Base-by-base conservation (phyloP, 148 eudicot genomes). In the Rheum nobile region DNA sequence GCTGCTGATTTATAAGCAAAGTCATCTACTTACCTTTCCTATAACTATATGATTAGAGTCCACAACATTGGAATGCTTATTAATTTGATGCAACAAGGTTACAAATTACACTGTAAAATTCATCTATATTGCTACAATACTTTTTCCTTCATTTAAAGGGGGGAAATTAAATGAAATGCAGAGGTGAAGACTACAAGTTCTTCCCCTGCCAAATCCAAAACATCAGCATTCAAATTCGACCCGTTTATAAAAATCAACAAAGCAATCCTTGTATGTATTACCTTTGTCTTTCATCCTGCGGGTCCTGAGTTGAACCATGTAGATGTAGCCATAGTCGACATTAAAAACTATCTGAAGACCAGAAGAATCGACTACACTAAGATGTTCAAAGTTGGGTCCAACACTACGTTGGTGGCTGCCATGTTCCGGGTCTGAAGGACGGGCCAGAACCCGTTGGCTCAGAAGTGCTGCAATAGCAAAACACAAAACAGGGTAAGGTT, bases 361-460 rank as follows among this genome's bases (percentile, higher is more conserved):
- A 21, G 16, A 44, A 44, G 48, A 44, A 44, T 44, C 48, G 29
- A 21, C 21, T 54, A 29, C 29, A 24, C 12, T 31, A 29, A 28
- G 35, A 61, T 61, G 37, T 61, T 61, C 67, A 28, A 29, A 61
- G 35, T 61, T 11, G 67, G 37, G 67, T 61, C 67, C 17, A 12
- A 26, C 12, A 69, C 88, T 87, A 91, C 26, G 90, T 85, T 37
- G 98, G 98, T 16, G 98, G 98, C 81, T 90, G 90, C 98, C 98
- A 94, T 50, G 96, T 85, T 73, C 98, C 98, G 13, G 98, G 96
- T 79, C 80, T 87, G 84, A 82, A 94, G 59, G 96, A 87, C 26
- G 82, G 41, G 13, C 98, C 98, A 50, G 97, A 87, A 39, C 98
- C 98, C 2, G 82, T 79, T 54, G 98, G 98, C 85, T 94, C 98